phyloP scores from a whole-genome alignment of 768 basidiomycete species.

The Boletus rufocinnamomeus region DNA sequence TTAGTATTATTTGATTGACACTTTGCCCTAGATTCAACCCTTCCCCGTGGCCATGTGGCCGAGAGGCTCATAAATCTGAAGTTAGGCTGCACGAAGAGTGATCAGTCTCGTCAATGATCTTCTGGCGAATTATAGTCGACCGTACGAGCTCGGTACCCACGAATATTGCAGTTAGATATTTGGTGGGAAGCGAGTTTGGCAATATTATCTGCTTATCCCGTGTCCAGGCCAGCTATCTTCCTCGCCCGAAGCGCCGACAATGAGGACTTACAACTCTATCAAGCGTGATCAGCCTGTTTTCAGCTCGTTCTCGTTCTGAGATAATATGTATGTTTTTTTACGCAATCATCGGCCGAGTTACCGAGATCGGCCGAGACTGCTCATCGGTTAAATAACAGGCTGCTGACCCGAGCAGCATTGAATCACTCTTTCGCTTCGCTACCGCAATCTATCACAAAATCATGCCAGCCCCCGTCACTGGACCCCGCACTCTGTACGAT shows the following conservation, averaged over 20 bases:
- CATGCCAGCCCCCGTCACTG: conserved; percentile 58
- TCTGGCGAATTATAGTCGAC: background rate
- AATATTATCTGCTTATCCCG: background rate
- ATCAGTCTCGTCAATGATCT: background rate
- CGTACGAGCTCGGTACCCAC: background rate
- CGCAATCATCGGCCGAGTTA: conserved; percentile 15
- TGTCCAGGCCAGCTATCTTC: background rate
- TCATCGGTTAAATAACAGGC: conserved; percentile 3
- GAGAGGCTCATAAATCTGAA: background rate
- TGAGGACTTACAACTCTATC: background rate
- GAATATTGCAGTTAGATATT: background rate
- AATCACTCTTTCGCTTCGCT: conserved; percentile 3
- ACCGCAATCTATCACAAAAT: conserved; percentile 1
- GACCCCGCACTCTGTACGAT: conserved; percentile 91
- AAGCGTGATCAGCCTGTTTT: background rate
- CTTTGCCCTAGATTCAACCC: background rate
- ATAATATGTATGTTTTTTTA: background rate
- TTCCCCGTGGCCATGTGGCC: background rate
- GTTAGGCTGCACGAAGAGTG: background rate
- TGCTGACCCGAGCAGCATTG: background rate
- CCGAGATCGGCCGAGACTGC: conserved; percentile 17
- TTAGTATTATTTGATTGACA: background rate
- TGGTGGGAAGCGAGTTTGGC: too few relatives aligned
- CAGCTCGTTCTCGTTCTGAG: background rate
- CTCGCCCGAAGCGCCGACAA: background rate